phyloP scores from a whole-genome alignment of 2,329 filamentous ascomycete species.

The Lomentospora prolificans region DNA sequence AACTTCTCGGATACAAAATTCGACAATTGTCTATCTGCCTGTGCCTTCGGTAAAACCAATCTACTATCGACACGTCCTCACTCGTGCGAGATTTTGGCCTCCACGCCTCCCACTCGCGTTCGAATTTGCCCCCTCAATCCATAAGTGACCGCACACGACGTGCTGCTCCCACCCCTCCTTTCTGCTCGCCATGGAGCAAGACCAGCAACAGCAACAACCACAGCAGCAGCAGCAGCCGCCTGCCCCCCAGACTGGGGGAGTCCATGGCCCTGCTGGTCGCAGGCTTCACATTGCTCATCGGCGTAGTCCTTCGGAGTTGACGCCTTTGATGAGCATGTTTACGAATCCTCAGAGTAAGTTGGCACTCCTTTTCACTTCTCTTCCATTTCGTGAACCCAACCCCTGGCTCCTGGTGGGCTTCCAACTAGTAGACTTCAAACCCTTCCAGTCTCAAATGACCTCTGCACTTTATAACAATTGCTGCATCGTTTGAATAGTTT shows the following conservation, averaged over 20 bases:
- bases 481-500: not conserved
- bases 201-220: slow-evolving; percentile 36
- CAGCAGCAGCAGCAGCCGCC: slow-evolving; percentile 42
- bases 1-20: not conserved
- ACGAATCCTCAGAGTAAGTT: slow-evolving; percentile 48
- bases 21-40: not conserved
- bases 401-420: not conserved
- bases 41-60: not conserved
- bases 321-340: slow-evolving; percentile 92
- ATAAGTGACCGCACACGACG: slow-evolving; percentile 25
- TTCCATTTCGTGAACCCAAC: not conserved
- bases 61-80: not conserved
- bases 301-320: slow-evolving; percentile 93
- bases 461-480: not conserved
- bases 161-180: slow-evolving; percentile 29
- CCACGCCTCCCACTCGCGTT: not conserved
- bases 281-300: slow-evolving; percentile 95
- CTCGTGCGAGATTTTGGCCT: slow-evolving; percentile 7
- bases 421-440: not conserved
- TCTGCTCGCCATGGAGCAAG: slow-evolving; percentile 49
- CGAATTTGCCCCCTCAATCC: not conserved
- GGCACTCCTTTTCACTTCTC: slow-evolving; percentile 6
- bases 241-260: slow-evolving; percentile 42
- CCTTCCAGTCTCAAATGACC: not conserved
- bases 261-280: slow-evolving; percentile 69